Evolutionary conservation across 805 yeast genomes (phyloP), one percentile per base, ranked within the genome.

Genomic region (Wilhelminamyces savonicus): DNA sequence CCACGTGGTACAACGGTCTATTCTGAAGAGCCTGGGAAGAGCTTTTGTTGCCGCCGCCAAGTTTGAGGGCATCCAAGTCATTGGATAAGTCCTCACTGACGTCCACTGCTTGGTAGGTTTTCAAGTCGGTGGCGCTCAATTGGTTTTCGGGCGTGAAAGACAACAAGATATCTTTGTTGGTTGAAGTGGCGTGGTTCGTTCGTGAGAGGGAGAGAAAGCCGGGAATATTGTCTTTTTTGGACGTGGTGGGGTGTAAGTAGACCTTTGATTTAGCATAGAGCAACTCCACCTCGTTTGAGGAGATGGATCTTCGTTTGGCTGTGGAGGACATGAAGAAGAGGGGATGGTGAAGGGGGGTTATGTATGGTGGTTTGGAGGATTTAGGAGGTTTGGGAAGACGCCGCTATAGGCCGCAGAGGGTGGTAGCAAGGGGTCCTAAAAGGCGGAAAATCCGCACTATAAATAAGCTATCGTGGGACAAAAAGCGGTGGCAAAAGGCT

Each of bases 221-320:
- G 0, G 82, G 56, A 13, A 90, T 63, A 49, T 90, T 88, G 47
- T 90, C 95, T 30, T 65, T 66, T 17, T 84, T 71, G 13, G 78
- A 69, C 9, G 72, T 63, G 0, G 92, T 74, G 3, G 95, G 94
- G 54, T 92, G 98, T 3, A 88, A 70, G 52, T 76, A 87, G 5
- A 82, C 92, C 49, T 82, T 78, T 2, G 86, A 71, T 48, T 80
- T 82, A 18, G 59, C 69, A 42, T 62, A 74, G 11, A 74, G 47
- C 27, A 74, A 44, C 40, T 71, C 74, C 4, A 65, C 74, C 39
- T 69, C 70, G 20, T 41, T 46, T 18, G 21, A 19, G 7, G 27
- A n/a, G n/a, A n/a, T n/a, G n/a, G n/a, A n/a, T n/a, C n/a, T n/a
- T n/a, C n/a, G n/a, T n/a, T n/a, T n/a, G n/a, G n/a, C n/a, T n/a